Evolutionary conservation across 257 asterid genomes (phyloP).

Genomic region (Ehretia macrophylla): DNA sequence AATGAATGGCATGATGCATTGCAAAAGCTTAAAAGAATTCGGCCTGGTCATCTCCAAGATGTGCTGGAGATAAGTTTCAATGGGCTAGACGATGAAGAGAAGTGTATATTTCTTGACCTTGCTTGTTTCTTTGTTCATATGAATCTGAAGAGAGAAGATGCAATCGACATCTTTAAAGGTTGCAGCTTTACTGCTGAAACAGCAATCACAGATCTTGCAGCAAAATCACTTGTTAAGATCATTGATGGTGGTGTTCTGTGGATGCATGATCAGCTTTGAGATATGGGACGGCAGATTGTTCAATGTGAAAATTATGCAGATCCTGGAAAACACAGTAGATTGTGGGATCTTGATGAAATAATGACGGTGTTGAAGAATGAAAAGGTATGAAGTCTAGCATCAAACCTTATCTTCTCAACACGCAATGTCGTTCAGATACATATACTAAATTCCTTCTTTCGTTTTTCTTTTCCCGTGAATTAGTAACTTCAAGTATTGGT

Average conservation of each 20-base stretch:
- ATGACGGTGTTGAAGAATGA: slow-evolving; percentile 14
- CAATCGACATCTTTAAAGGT: slow-evolving; percentile 24
- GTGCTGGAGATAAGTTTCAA: slow-evolving; percentile 27
- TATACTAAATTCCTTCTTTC: no score
- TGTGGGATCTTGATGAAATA: slow-evolving; percentile 23
- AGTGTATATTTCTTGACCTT: slow-evolving; percentile 29
- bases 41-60: slow-evolving; percentile 25
- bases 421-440: neutral
- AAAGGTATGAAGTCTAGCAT: slow-evolving; percentile 17
- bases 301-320: slow-evolving; percentile 12
- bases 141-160: slow-evolving; percentile 23
- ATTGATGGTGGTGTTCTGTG: slow-evolving; percentile 23
- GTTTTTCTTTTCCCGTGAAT: no score
- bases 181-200: slow-evolving; percentile 29
- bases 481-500: no score
- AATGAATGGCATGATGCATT: slow-evolving; percentile 25
- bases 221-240: slow-evolving; percentile 25
- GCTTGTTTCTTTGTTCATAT: slow-evolving; percentile 27
- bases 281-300: slow-evolving; percentile 36
- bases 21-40: slow-evolving; percentile 24
- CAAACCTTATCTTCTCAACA: neutral
- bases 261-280: slow-evolving; percentile 40
- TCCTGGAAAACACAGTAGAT: slow-evolving; percentile 30
- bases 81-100: slow-evolving; percentile 26
- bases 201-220: slow-evolving; percentile 17